Percentiles rank a stretch among this genome's conserved stretches.
phyloP scores from a whole-genome alignment of 306 rosid genomes.

The Boehmeria nivea region DNA sequence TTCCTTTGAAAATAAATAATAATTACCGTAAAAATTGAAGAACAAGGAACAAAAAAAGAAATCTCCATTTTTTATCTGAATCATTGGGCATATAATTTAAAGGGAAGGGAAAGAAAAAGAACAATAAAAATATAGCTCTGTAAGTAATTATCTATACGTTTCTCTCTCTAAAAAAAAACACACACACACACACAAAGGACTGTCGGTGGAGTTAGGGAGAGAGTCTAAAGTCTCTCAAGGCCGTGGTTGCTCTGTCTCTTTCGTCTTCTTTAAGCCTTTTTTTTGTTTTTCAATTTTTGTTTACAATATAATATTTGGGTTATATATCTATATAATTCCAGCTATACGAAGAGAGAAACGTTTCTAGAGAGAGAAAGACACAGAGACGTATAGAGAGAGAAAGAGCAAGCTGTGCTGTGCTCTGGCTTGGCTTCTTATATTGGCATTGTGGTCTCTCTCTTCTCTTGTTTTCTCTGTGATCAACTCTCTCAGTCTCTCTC shows the following conservation, averaged over 20 bases:
- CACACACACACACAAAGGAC: neutral
- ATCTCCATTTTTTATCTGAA: neutral
- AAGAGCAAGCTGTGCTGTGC: neutral
- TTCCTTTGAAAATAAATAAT: neutral
- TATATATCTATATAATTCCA: conserved; percentile 26
- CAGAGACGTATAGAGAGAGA: conserved; percentile 25
- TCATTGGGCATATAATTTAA: neutral
- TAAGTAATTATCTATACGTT: neutral
- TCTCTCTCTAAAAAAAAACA: neutral
- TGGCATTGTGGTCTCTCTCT: neutral
- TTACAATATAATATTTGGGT: neutral
- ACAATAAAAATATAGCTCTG: too few species aligned
- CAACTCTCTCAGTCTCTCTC: neutral
- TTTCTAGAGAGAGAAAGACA: conserved; percentile 22
- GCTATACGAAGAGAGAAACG: conserved; percentile 32
- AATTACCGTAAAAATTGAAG: too few species aligned
- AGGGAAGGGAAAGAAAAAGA: too few species aligned
- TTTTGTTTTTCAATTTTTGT: neutral
- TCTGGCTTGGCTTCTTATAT: neutral
- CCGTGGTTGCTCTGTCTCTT: conserved; percentile 52
- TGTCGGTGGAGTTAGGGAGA: conserved; percentile 54
- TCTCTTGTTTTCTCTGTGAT: too few species aligned
- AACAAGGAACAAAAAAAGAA: neutral
- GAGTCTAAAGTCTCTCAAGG: conserved; percentile 10
- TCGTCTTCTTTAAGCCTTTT: conserved; percentile 38